Evolutionary conservation across 2,329 filamentous ascomycete genomes (phyloP).

Genomic region (Diplocarpon mali): DNA sequence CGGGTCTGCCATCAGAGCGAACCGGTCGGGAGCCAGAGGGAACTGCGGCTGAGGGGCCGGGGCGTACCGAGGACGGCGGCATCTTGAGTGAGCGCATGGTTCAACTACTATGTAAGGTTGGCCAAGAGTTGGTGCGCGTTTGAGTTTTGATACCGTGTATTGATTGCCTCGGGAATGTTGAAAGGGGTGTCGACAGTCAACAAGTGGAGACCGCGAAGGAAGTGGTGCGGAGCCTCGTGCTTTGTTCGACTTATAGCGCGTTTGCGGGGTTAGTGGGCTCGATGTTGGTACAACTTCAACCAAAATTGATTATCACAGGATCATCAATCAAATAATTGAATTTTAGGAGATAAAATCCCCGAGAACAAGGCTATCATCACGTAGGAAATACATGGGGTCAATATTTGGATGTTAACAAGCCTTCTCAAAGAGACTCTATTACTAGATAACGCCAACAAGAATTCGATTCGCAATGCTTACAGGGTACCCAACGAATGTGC

Average conservation of each 20-base stretch:
- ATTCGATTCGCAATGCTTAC: conserved; percentile 4
- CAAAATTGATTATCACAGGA: not conserved
- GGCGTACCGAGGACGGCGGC: not conserved
- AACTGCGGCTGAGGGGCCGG: no score
- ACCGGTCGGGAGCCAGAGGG: no score
- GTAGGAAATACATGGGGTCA: not conserved
- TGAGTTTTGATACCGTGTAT: no score
- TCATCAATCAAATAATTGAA: not conserved
- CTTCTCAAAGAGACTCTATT: conserved; percentile 7
- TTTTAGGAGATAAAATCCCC: not conserved
- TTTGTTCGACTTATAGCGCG: no score
- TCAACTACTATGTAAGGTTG: no score
- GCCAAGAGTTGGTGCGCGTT: no score
- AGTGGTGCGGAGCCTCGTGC: no score
- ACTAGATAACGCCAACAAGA: conserved; percentile 4
- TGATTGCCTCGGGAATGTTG: no score
- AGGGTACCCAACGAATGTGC: conserved; percentile 23
- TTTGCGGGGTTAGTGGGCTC: no score
- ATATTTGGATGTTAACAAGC: conserved; percentile 7
- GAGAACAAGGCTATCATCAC: not conserved
- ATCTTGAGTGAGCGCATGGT: not conserved
- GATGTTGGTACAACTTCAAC: no score
- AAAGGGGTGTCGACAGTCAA: no score
- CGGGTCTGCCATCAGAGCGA: not conserved
- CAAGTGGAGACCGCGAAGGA: no score